phyloP scores from a whole-genome alignment of 805 yeast species.

The Pichia phayaonensis region DNA sequence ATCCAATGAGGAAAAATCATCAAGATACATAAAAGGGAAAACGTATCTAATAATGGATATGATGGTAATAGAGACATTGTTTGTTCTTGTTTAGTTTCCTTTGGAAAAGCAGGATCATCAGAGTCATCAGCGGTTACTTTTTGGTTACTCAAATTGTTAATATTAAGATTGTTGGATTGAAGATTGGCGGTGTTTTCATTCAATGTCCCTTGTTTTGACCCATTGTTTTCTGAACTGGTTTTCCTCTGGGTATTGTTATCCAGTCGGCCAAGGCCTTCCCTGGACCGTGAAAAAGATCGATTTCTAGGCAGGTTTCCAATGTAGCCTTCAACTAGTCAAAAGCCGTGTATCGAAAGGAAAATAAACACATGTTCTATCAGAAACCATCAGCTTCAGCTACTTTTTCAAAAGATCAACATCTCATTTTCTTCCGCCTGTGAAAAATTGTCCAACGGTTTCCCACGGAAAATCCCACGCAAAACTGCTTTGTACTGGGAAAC shows the following conservation, averaged over 20 bases:
- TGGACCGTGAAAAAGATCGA: neutral
- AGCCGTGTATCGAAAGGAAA: neutral
- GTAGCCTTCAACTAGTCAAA: neutral
- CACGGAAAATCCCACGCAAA: too few species aligned
- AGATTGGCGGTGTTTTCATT: neutral
- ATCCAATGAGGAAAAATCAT: conserved; percentile 24
- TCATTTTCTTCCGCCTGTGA: neutral
- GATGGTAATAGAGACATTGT: conserved; percentile 14
- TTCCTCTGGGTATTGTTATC: neutral
- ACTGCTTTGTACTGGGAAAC: too few species aligned
- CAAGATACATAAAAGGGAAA: conserved; percentile 23
- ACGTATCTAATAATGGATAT: conserved; percentile 23
- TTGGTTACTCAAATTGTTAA: neutral
- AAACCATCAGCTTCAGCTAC: neutral
- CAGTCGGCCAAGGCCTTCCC: neutral
- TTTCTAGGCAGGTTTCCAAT: neutral
- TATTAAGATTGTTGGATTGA: neutral
- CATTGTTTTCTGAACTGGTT: neutral
- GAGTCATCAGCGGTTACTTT: neutral
- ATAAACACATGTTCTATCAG: neutral
- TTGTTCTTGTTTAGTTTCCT: neutral
- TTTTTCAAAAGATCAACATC: neutral
- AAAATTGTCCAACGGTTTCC: too few species aligned
- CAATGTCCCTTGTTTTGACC: neutral
- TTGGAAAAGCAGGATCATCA: neutral